Percentiles rank a stretch among this genome's conserved stretches.
Conservation (phyloP, 2,329 filamentous ascomycete genomes). For the Stemphylium lycopersici region DNA sequence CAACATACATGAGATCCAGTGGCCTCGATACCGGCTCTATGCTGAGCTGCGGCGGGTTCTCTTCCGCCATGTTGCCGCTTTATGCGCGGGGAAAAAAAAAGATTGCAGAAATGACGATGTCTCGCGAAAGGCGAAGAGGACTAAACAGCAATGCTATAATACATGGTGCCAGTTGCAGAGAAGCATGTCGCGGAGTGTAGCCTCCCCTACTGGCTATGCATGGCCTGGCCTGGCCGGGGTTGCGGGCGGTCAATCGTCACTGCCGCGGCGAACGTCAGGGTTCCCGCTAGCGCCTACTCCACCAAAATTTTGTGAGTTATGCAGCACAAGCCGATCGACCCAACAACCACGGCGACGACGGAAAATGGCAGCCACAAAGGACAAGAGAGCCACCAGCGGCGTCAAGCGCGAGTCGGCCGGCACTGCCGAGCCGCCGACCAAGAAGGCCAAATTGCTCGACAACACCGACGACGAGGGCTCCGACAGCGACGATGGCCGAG, state of each 20-base stretch:
- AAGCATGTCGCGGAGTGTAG: slow-evolving; percentile 15
- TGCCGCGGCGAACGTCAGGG: slow-evolving; percentile 29
- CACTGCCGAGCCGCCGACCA: slow-evolving; percentile 34
- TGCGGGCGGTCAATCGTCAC: slow-evolving; percentile 24
- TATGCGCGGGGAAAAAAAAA: neutral
- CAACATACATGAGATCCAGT: slow-evolving; percentile 50
- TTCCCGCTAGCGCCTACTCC: slow-evolving; percentile 27
- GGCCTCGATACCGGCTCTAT: slow-evolving; percentile 50
- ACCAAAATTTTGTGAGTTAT: slow-evolving; percentile 32
- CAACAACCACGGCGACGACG: slow-evolving; percentile 3
- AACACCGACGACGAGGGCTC: slow-evolving; percentile 42
- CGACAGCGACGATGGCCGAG: slow-evolving; percentile 34
- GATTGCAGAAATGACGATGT: slow-evolving; percentile 11
- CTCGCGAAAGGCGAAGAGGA: slow-evolving; percentile 3
- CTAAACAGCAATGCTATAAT: slow-evolving; percentile 27
- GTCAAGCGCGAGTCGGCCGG: slow-evolving; percentile 33
- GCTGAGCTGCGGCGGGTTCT: slow-evolving; percentile 36
- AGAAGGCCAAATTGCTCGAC: slow-evolving; percentile 48
- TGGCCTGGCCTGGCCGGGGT: slow-evolving; percentile 10
- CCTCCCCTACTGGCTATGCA: slow-evolving; percentile 11
- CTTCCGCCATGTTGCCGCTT: slow-evolving; percentile 43
- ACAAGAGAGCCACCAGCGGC: slow-evolving; percentile 31
- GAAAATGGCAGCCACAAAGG: slow-evolving; percentile 34
- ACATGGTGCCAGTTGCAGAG: slow-evolving; percentile 20
- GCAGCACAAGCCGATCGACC: slow-evolving; percentile 7